Evolutionary conservation across 148 eudicot species (phyloP).

Genomic region (Talinum fruticosum): DNA sequence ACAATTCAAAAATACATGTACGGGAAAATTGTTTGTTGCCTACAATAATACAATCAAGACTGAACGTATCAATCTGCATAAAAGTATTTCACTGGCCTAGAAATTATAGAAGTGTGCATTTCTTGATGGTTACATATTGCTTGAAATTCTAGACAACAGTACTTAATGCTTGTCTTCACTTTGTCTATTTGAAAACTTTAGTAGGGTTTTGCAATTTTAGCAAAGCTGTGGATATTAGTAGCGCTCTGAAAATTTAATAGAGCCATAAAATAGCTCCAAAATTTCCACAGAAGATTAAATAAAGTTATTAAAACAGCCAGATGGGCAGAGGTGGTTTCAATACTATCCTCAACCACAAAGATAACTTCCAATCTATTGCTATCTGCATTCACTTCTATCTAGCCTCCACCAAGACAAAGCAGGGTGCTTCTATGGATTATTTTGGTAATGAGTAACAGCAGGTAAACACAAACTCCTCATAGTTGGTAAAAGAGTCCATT

Average conservation of each 20-base stretch:
- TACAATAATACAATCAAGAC: background rate
- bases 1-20: background rate
- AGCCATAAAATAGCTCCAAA: background rate
- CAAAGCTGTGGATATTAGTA: too few relatives aligned
- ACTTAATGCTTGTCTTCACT: background rate
- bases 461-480: too few relatives aligned
- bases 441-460: too few relatives aligned
- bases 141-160: background rate
- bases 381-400: background rate
- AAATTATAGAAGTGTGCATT: background rate
- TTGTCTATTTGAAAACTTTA: background rate
- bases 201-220: background rate
- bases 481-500: too few relatives aligned
- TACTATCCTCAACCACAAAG: background rate
- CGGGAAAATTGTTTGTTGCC: background rate
- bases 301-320: background rate
- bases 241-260: too few relatives aligned
- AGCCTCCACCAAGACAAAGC: background rate
- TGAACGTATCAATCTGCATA: background rate
- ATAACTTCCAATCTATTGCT: background rate
- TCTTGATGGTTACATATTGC: background rate
- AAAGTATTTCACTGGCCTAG: background rate
- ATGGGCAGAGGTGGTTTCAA: background rate
- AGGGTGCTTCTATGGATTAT: too few relatives aligned
- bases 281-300: background rate